Percentiles rank a stretch among this genome's conserved stretches.
Conservation (phyloP, 2,329 filamentous ascomycete species). For the Elsinoe ampelina region DNA sequence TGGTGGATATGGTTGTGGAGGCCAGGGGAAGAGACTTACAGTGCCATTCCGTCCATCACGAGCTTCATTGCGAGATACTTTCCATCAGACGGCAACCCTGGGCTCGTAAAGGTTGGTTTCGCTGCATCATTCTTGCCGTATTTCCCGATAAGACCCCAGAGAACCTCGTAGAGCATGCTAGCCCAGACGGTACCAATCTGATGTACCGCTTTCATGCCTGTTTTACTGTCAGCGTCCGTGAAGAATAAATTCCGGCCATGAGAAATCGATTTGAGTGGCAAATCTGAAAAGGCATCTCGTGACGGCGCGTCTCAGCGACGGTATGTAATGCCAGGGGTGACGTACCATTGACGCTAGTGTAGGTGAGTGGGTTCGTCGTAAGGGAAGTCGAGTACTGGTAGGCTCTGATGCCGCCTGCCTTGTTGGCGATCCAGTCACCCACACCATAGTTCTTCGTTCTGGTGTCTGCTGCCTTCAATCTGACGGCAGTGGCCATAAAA, state of each 20-base stretch:
- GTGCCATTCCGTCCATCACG: conserved; percentile 43
- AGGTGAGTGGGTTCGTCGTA: conserved; percentile 43
- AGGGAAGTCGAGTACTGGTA: conserved; percentile 45
- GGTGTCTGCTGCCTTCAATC: conserved; percentile 39
- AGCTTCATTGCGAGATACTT: conserved; percentile 45
- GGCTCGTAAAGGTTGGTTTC: conserved; percentile 35
- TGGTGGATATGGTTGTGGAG: no score
- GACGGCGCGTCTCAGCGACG: no score
- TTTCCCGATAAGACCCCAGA: conserved; percentile 51
- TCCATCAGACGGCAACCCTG: conserved; percentile 45
- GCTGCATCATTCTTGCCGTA: conserved; percentile 41
- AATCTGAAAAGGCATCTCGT: no score
- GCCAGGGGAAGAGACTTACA: no score
- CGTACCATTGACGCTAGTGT: conserved; percentile 24
- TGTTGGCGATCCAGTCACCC: conserved; percentile 45
- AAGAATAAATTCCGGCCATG: no score
- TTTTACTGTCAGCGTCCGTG: no score
- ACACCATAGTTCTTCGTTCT: conserved; percentile 40
- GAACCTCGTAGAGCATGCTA: conserved; percentile 45
- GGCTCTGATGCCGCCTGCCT: conserved; percentile 39
- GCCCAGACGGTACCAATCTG: conserved; percentile 45
- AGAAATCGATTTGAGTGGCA: no score
- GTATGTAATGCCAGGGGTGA: no score
- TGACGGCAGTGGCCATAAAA: conserved; percentile 45
- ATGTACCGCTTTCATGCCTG: conserved; percentile 31